Base-by-base conservation (phyloP, 1,284 basidiomycete genomes). In the Exsudoporus floridanus region DNA sequence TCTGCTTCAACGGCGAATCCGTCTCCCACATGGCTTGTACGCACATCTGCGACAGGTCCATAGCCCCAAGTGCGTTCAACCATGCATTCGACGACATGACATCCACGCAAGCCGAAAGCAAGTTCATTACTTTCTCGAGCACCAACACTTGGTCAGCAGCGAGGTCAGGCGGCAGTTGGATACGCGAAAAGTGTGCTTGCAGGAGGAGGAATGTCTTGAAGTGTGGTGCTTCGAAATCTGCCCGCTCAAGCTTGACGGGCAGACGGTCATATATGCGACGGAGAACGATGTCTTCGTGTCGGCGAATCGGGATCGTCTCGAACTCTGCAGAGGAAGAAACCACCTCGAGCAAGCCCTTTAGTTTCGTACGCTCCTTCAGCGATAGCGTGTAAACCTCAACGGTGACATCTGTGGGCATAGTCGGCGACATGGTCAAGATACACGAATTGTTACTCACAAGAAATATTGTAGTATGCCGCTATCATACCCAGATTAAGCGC, bases 41-140 rank as follows among this genome's bases (percentile, higher is more conserved):
- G 70, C 92, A 94, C 96, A 99, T 99, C 74, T 99, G 97, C n/a
- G 90, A 92, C 53, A 99, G 71, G 74, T 99, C 97, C 97, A 99
- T 99, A 0, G 95, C 96, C 45, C 95, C 91, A 14, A 98, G 76
- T 1, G 95, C 96, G 65, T 88, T 96, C 63, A 99, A 72, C 87
- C 88, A 96, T 4, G 92, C 94, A 66, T 98, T 98, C 44, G 90
- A 94, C 5, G 91, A 94, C 93, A 99, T 94, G 55, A 99, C 96
- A 69, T 98, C 96, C 33, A 98, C 95, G 66, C 93, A 95, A 2
- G 96, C 94, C 12, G 90, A 93, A 21, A 96, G 78, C 27, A 96
- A 73, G 62, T 93, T 96, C 57, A 98, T 78, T 28, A 97, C 86
- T 71, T 95, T 97, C 72, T 90, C 85, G 4, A 99, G 77, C 12